Evolutionary conservation across 2,329 filamentous ascomycete species (phyloP).

Genomic region (Botryotinia calthae): DNA sequence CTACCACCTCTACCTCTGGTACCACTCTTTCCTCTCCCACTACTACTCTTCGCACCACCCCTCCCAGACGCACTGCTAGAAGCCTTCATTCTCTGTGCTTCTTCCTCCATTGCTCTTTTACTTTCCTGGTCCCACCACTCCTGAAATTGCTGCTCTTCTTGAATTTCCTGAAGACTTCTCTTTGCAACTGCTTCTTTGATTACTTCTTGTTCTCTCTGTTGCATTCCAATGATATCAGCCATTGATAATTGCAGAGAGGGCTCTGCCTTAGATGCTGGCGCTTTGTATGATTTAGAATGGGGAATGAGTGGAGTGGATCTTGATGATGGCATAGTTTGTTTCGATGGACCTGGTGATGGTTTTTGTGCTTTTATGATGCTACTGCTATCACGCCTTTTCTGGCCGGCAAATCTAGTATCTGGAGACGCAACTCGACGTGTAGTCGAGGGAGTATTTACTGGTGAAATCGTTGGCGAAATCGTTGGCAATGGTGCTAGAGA

Average conservation of each 20-base stretch:
- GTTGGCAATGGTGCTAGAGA: slow-evolving; percentile 34
- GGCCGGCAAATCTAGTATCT: slow-evolving; percentile 61
- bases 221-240: slow-evolving; percentile 83
- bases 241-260: slow-evolving; percentile 69
- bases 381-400: slow-evolving; percentile 38
- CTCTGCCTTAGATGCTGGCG: slow-evolving; percentile 58
- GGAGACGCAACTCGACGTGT: slow-evolving; percentile 54
- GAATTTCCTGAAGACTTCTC: slow-evolving; percentile 87
- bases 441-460: slow-evolving; percentile 37
- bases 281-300: slow-evolving; percentile 60
- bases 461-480: slow-evolving; percentile 33
- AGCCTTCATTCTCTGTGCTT: slow-evolving; percentile 28
- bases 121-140: slow-evolving; percentile 94
- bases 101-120: slow-evolving; percentile 56
- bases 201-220: slow-evolving; percentile 78
- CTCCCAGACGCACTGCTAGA: slow-evolving; percentile 22
- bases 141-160: slow-evolving; percentile 94
- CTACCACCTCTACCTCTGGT: slow-evolving; percentile 23
- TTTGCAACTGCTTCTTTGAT: slow-evolving; percentile 84
- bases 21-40: slow-evolving; percentile 27
- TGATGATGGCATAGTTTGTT: slow-evolving; percentile 25
- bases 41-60: slow-evolving; percentile 31
- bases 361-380: slow-evolving; percentile 24
- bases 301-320: slow-evolving; percentile 47
- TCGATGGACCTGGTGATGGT: slow-evolving; percentile 24